Evolutionary conservation across 495 filamentous ascomycete genomes (phyloP).

Genomic region (Aspergillus nidulans): DNA sequence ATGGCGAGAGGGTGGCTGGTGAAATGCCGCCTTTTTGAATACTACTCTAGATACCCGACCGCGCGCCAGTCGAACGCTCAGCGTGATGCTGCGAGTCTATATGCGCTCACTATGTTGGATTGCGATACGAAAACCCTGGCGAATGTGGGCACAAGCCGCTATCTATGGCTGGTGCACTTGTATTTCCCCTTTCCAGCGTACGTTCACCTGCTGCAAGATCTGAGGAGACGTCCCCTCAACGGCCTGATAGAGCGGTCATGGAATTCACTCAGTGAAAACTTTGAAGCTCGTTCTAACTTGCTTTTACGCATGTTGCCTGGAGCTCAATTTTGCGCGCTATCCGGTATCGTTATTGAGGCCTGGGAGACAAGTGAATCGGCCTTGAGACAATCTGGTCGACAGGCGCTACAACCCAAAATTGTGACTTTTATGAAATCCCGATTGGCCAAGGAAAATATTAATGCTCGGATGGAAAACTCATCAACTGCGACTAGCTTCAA

Average conservation of each 20-base stretch:
- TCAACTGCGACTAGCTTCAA: not conserved
- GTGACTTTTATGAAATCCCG: slow-evolving; percentile 16
- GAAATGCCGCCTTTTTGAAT: slow-evolving; percentile 42
- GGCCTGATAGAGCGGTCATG: slow-evolving; percentile 35
- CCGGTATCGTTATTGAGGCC: slow-evolving; percentile 39
- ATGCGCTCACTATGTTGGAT: slow-evolving; percentile 43
- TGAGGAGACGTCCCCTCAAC: slow-evolving; percentile 33
- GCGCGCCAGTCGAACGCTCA: slow-evolving; percentile 27
- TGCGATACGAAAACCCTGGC: slow-evolving; percentile 49
- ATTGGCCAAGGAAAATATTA: not conserved
- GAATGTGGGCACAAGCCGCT: slow-evolving; percentile 37
- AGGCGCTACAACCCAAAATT: slow-evolving; percentile 32
- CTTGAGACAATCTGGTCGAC: slow-evolving; percentile 16
- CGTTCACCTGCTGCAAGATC: slow-evolving; percentile 43
- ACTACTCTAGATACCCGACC: slow-evolving; percentile 31
- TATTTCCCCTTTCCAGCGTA: slow-evolving; percentile 55
- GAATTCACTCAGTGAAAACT: slow-evolving; percentile 49
- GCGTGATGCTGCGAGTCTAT: slow-evolving; percentile 29
- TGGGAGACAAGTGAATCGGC: slow-evolving; percentile 37
- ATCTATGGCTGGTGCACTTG: slow-evolving; percentile 38
- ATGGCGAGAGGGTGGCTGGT: slow-evolving; percentile 39
- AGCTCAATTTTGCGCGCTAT: slow-evolving; percentile 40
- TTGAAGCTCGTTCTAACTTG: slow-evolving; percentile 30
- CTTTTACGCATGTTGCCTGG: slow-evolving; percentile 15
- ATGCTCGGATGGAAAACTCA: not conserved